Evolutionary conservation across 345 rosid species (phyloP), one percentile per base, ranked within the genome.

Genomic region (Ceriops tagal): DNA sequence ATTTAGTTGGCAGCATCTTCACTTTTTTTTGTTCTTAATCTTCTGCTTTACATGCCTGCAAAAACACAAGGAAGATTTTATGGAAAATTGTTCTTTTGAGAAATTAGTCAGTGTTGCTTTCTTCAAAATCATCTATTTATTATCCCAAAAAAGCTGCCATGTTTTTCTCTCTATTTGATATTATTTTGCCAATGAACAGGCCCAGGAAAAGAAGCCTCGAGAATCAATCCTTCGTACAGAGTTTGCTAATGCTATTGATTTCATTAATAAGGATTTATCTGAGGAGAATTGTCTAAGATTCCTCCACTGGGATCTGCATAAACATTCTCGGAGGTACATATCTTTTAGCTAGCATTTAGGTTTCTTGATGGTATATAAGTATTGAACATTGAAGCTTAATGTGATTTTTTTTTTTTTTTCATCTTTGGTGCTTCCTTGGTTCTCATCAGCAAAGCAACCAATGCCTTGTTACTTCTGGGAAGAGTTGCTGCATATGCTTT

Each of bases 231-330:
- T 95, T 49, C 85, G 98, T 71, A 77, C 86, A 62, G 99, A 96
- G 86, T 96, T 96, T 81, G 99, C 97, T 65, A 89, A 81, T 87
- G 99, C 99, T 61, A 89, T 96, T 74, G 97, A 86, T 74, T 86
- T 77, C 73, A 89, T 96, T 68, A 96, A 96, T 79, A 92, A 90
- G 77, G 91, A 80, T 86, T 82, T 90, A 63, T 79, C 98, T 4
- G 97, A 87, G 75, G 95, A 92, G 75, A 85, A 84, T 58, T 83
- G 78, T 64, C 73, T 96, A 65, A 85, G 82, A 73, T 96, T 92
- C 74, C 91, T 90, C 77, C 96, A 90, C 73, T 90, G 92, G 96
- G 96, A 90, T 77, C 86, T 96, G 64, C 92, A 90, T 83, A 87
- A 88, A 80, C 91, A 89, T 83, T 82, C 89, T 67, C 85, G 82